A percentile compares a stretch with the other conserved stretches of the same genome.
Conservation (phyloP, 805 yeast genomes). For the Kazachstania taianensis region DNA sequence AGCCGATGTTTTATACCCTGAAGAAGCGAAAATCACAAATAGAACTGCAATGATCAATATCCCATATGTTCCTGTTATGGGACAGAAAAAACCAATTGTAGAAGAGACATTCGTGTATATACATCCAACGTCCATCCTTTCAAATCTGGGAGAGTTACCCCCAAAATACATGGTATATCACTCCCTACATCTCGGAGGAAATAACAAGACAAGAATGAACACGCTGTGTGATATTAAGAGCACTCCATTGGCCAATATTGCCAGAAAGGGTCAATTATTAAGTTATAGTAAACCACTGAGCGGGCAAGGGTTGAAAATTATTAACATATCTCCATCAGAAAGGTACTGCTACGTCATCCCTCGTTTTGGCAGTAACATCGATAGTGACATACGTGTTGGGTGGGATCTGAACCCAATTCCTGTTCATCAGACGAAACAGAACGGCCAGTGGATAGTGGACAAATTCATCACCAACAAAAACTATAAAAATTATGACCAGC, state of each 20-base stretch:
- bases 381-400: slow-evolving; percentile 68
- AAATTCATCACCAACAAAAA: slow-evolving; percentile 25
- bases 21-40: slow-evolving; percentile 51
- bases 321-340: slow-evolving; percentile 49
- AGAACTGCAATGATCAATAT: slow-evolving; percentile 46
- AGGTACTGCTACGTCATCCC: slow-evolving; percentile 89
- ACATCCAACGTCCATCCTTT: slow-evolving; percentile 67
- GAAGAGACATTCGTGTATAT: slow-evolving; percentile 57
- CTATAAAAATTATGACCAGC: slow-evolving; percentile 12
- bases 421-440: slow-evolving; percentile 56
- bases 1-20: slow-evolving; percentile 56
- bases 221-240: slow-evolving; percentile 70
- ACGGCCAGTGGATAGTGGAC: slow-evolving; percentile 55
- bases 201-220: slow-evolving; percentile 50
- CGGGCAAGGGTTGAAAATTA: slow-evolving; percentile 83
- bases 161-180: slow-evolving; percentile 73
- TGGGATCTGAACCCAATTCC: slow-evolving; percentile 85
- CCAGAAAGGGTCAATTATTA: slow-evolving; percentile 58
- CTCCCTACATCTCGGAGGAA: slow-evolving; percentile 47
- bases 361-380: slow-evolving; percentile 73
- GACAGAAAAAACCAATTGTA: slow-evolving; percentile 28
- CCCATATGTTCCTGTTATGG: slow-evolving; percentile 53
- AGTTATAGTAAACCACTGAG: slow-evolving; percentile 79
- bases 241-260: slow-evolving; percentile 66
- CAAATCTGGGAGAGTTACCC: slow-evolving; percentile 54